Evolutionary conservation across 2,329 filamentous ascomycete genomes (phyloP).

Genomic region (Ceratocystis harringtonii): DNA sequence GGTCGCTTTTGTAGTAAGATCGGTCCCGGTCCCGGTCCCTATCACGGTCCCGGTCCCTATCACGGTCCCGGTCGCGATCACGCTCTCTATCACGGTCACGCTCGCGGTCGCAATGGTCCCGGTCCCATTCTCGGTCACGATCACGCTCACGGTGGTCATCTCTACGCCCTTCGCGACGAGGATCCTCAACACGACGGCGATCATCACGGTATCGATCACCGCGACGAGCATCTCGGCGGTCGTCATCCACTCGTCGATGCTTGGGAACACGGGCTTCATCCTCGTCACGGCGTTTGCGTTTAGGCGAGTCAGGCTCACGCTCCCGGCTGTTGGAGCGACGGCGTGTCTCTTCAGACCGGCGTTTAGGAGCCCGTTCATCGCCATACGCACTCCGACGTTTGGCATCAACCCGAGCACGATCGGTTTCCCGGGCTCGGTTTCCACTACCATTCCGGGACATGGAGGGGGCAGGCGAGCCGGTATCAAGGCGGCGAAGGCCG

Average conservation of each 20-base stretch:
- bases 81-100: constrained; percentile 17
- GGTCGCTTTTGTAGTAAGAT: constrained; percentile 41
- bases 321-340: constrained; percentile 25
- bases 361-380: constrained; percentile 32
- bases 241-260: constrained; percentile 29
- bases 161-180: constrained; percentile 22
- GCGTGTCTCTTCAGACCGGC: constrained; percentile 32
- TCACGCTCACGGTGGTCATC: constrained; percentile 25
- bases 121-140: constrained; percentile 19
- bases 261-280: constrained; percentile 28
- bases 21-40: constrained; percentile 23
- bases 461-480: constrained; percentile 50
- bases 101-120: constrained; percentile 18
- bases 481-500: constrained; percentile 46
- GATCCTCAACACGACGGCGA: constrained; percentile 21
- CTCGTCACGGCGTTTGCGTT: constrained; percentile 18
- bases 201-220: constrained; percentile 16
- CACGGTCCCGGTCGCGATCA: constrained; percentile 19
- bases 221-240: constrained; percentile 23
- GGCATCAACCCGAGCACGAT: constrained; percentile 31
- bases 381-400: constrained; percentile 44
- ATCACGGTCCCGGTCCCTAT: constrained; percentile 18
- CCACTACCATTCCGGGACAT: constrained; percentile 33
- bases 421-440: constrained; percentile 37
- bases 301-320: constrained; percentile 21